These are phyloP conservation scores for Micractinium conductrix DNA, from an alignment of 139 green algal genomes.

Conservation along the genomic window DNA sequence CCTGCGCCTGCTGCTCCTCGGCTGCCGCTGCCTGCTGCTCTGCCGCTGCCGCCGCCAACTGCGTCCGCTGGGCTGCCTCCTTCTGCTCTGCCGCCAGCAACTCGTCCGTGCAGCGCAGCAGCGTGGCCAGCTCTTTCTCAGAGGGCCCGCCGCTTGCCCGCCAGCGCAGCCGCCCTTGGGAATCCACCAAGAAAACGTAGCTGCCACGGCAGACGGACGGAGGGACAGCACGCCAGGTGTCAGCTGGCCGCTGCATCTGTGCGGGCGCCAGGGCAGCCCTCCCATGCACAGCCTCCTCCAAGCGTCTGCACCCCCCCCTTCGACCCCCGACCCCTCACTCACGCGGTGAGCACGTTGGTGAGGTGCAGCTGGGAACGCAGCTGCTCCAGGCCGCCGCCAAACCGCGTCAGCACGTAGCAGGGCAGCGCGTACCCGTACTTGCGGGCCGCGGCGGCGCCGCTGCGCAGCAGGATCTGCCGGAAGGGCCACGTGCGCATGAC, in stretches of 20 bases:
- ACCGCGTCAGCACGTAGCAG: constrained; percentile 38
- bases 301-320: no score
- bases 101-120: constrained; percentile 30
- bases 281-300: neutral
- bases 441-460: neutral
- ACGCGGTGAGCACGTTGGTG: constrained; percentile 62
- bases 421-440: constrained; percentile 41
- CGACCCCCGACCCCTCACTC: neutral
- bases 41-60: no score
- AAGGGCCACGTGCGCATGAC: constrained; percentile 62
- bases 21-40: no score
- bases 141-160: constrained; percentile 36
- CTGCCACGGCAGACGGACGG: neutral
- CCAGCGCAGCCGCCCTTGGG: constrained; percentile 33
- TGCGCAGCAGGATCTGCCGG: constrained; percentile 45
- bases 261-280: neutral
- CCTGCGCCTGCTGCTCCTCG: no score
- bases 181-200: constrained; percentile 44
- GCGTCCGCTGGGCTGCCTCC: no score
- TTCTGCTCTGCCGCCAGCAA: neutral
- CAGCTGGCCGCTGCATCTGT: neutral
- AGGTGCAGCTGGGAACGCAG: constrained; percentile 41
- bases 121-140: constrained; percentile 9
- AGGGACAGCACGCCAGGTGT: neutral
- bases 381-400: constrained; percentile 41